phyloP scores from a whole-genome alignment of 2,329 filamentous ascomycete species.

The Diaporthe helianthi region DNA sequence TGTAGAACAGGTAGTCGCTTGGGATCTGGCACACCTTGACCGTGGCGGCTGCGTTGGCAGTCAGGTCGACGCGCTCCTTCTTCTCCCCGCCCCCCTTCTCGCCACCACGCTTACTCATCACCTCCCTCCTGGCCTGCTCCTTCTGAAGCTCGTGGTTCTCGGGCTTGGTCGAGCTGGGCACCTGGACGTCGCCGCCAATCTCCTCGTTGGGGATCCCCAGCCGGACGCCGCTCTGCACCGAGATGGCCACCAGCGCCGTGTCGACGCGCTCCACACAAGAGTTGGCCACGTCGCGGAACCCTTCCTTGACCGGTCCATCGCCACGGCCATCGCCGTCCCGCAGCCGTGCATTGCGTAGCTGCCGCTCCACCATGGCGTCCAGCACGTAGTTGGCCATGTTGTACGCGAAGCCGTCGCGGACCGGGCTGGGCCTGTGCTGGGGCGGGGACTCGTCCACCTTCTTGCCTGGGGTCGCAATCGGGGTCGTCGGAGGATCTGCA shows the following conservation, averaged over 20 bases:
- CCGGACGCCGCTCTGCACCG: conserved; percentile 35
- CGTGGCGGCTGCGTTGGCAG: conserved; percentile 34
- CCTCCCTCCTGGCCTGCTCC: neutral
- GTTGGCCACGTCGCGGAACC: conserved; percentile 51
- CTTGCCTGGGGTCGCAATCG: neutral
- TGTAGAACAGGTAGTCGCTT: conserved; percentile 59
- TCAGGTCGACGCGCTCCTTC: conserved; percentile 22
- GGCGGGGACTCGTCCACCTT: neutral
- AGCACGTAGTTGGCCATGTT: conserved; percentile 50
- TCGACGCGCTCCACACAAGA: conserved; percentile 47
- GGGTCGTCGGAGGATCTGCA: neutral
- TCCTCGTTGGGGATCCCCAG: conserved; percentile 38
- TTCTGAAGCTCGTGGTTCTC: neutral
- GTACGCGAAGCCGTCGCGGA: conserved; percentile 52
- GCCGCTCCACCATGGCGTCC: conserved; percentile 55
- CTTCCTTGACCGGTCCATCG: conserved; percentile 42
- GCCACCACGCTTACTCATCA: neutral
- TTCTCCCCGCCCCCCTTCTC: neutral
- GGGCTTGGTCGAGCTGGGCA: conserved; percentile 34
- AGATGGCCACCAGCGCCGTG: conserved; percentile 8
- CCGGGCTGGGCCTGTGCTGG: conserved; percentile 39
- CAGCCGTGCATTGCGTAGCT: conserved; percentile 52
- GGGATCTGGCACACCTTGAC: conserved; percentile 49
- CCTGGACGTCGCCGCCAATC: conserved; percentile 34
- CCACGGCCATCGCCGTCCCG: conserved; percentile 54